A percentile compares a stretch with the other conserved stretches of the same genome.
Evolutionary conservation across 202 grass and related monocot genomes (phyloP).

Genomic region (Bolboschoenoplectus hybrid): DNA sequence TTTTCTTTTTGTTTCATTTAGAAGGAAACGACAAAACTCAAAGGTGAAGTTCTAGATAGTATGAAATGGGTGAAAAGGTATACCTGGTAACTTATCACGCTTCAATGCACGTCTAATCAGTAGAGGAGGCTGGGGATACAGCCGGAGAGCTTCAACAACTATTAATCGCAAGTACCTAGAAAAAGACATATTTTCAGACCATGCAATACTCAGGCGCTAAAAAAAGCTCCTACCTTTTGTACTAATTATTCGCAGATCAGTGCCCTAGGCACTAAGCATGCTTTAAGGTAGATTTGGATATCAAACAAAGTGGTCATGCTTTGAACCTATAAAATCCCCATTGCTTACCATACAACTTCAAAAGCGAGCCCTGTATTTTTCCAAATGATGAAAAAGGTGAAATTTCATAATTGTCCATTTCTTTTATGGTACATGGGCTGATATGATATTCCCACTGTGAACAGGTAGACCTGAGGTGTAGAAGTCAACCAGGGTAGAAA

Average conservation of each 20-base stretch:
- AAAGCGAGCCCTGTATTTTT: background rate
- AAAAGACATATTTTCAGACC: constrained; percentile 2
- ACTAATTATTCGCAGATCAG: constrained; percentile 6
- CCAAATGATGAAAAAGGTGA: background rate
- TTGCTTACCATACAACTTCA: background rate
- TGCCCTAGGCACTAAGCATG: background rate
- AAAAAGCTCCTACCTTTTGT: background rate
- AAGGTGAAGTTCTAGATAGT: background rate
- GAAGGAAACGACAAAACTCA: background rate
- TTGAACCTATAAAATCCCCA: background rate
- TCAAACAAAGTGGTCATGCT: background rate
- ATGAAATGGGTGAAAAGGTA: constrained; percentile 27
- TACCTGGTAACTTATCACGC: constrained; percentile 88
- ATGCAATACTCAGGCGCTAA: background rate
- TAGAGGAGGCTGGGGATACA: constrained; percentile 93
- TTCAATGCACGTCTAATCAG: constrained; percentile 84
- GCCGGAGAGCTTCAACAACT: constrained; percentile 82
- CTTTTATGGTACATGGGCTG: background rate
- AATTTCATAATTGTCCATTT: constrained; percentile 3
- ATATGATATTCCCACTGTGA: background rate
- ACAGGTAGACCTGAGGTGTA: background rate
- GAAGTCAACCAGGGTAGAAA: background rate
- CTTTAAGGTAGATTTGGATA: background rate
- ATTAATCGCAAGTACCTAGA: constrained; percentile 85
- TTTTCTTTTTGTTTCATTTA: background rate